Evolutionary conservation across 805 yeast species (phyloP), one percentile per base, ranked within the genome.

Genomic region (Lachancea dasiensis): DNA sequence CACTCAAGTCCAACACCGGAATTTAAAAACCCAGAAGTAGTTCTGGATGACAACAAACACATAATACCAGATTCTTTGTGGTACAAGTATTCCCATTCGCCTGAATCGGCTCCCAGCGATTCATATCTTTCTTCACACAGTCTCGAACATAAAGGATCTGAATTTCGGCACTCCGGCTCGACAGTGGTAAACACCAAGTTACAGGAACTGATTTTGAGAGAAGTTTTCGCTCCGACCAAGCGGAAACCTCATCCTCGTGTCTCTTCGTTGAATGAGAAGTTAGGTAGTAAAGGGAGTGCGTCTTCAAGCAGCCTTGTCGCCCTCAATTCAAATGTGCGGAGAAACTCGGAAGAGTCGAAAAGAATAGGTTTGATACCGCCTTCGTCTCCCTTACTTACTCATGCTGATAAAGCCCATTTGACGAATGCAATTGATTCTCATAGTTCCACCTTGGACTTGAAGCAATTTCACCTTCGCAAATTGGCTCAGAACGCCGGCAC

Each of bases 41-140:
- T 84, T 1, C 68, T 90, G 23, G 89, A 86, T 57, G 97, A 90
- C 53, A 90, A 90, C 59, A 80, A 76, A 41, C 98, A 90, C 60
- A 89, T 90, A 39, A 80, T 90, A 22, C 96, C 97, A 0, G 81
- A 80, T 39, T 79, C 87, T 3, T 59, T 86, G 44, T 75, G 86
- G 77, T 70, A 70, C 43, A 77, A 73, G 39, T 80, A 76, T 51
- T 72, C 84, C 4, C 58, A 66, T 17, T 55, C 65, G 7, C 58
- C 67, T 23, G 53, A 58, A 36, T 47, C 65, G 26, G 55, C 60
- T 4, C 63, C 64, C 6, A 46, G 48, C 10, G 52, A 52, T 37
- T 46, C 63, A 32, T 43, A 40, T 30, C 36, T 55, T 10, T 39
- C 45, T 4, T 32, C 40, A 25, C 43, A 40, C 16, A 30, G 36